Evolutionary conservation across 805 yeast species (phyloP).

Genomic region (Candida quercuum): DNA sequence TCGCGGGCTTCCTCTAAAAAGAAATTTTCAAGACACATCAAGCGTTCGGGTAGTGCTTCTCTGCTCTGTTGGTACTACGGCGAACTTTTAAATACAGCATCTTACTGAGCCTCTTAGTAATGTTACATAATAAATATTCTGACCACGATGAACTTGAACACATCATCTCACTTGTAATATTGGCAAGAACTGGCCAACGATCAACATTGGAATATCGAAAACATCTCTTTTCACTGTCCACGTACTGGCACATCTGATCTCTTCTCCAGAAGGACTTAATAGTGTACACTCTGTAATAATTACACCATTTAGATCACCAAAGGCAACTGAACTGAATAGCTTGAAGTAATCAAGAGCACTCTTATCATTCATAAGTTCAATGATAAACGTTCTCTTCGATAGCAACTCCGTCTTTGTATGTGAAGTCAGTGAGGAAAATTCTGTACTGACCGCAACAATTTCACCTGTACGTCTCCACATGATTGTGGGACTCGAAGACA

Average conservation of each 20-base stretch:
- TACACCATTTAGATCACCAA: conserved; percentile 37
- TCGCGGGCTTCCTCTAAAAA: not conserved
- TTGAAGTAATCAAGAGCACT: conserved; percentile 69
- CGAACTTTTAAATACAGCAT: no score
- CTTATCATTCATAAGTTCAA: conserved; percentile 79
- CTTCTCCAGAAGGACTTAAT: conserved; percentile 30
- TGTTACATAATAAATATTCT: not conserved
- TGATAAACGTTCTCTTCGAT: conserved; percentile 59
- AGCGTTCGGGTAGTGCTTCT: no score
- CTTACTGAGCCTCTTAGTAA: no score
- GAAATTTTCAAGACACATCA: no score
- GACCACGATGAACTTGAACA: no score
- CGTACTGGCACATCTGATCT: conserved; percentile 65
- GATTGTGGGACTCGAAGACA: conserved; percentile 73
- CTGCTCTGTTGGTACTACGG: no score
- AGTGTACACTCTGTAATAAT: conserved; percentile 35
- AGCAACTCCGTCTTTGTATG: conserved; percentile 53
- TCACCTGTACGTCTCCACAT: conserved; percentile 88
- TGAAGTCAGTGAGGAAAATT: conserved; percentile 65
- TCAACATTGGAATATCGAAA: conserved; percentile 79
- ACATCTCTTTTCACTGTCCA: conserved; percentile 85
- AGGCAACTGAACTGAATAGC: conserved; percentile 53
- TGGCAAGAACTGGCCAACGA: conserved; percentile 78
- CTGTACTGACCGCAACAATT: conserved; percentile 72
- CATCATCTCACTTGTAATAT: conserved; percentile 34